Conservation (phyloP, 2,329 filamentous ascomycete species). For the Cordyceps militaris region DNA sequence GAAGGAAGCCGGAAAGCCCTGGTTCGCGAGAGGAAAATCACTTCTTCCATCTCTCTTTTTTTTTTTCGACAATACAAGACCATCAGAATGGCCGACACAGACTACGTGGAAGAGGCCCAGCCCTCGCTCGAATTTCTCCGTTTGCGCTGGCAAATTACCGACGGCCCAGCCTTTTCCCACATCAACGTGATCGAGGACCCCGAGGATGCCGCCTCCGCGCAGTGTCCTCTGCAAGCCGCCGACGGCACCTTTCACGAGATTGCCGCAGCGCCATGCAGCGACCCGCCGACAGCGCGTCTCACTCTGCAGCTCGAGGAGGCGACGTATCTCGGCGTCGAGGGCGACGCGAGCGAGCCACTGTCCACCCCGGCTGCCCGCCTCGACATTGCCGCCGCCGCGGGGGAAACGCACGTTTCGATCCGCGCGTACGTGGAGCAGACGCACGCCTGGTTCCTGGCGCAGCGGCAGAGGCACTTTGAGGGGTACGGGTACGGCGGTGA, state of each 20-base stretch:
- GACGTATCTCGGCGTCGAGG: neutral
- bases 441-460: constrained; percentile 5
- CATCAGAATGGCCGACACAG: neutral
- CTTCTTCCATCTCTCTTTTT: no score
- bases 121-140: constrained; percentile 2
- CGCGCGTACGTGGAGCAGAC: neutral
- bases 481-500: neutral
- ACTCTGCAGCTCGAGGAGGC: constrained; percentile 2
- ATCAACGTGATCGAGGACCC: constrained; percentile 1
- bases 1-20: no score
- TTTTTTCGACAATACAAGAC: neutral
- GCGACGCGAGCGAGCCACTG: neutral
- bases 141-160: constrained; percentile 6
- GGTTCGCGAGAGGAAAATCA: no score
- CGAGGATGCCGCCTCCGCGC: constrained; percentile 1
- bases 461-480: constrained; percentile 1
- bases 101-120: neutral
- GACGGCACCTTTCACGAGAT: neutral
- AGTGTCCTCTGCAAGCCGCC: neutral
- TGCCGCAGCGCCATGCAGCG: neutral
- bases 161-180: neutral
- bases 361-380: neutral
- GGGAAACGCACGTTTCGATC: neutral
- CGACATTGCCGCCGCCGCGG: neutral
- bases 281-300: neutral